Percentiles rank a stretch among this genome's conserved stretches.
Evolutionary conservation across 495 filamentous ascomycete species (phyloP).

Genomic region (Immersiella caudata): DNA sequence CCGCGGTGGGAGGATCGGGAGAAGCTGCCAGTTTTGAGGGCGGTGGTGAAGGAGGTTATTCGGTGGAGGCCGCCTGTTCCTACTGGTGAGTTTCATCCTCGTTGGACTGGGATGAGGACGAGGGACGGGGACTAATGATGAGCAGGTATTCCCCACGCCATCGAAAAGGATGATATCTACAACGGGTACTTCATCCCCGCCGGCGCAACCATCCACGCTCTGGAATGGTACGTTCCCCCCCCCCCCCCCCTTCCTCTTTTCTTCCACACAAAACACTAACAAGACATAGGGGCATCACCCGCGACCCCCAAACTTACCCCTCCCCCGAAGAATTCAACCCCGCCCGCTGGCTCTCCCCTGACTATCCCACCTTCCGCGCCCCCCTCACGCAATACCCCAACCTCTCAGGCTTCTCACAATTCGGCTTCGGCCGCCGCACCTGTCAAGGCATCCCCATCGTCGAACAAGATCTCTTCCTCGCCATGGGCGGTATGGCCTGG

Average conservation of each 20-base stretch:
- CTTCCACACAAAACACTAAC: background rate
- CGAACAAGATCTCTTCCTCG: conserved; percentile 57
- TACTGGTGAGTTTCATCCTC: conserved; percentile 39
- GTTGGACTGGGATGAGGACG: background rate
- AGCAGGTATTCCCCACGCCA: conserved; percentile 56
- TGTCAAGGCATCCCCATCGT: conserved; percentile 62
- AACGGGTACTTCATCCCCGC: conserved; percentile 59
- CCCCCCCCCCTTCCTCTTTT: background rate
- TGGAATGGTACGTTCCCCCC: conserved; percentile 50
- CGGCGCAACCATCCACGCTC: conserved; percentile 59
- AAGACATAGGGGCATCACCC: conserved; percentile 58
- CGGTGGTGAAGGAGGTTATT: conserved; percentile 63
- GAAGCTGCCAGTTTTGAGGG: conserved; percentile 52
- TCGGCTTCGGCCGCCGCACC: conserved; percentile 63
- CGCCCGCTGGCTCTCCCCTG: conserved; percentile 53
- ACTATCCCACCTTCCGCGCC: conserved; percentile 57
- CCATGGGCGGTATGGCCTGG: conserved; percentile 63
- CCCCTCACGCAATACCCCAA: conserved; percentile 58
- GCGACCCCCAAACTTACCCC: conserved; percentile 61
- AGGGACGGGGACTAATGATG: background rate
- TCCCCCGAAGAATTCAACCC: conserved; percentile 64
- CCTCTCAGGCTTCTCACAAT: conserved; percentile 57
- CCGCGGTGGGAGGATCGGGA: conserved; percentile 54
- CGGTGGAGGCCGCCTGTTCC: conserved; percentile 62
- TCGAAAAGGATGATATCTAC: conserved; percentile 58